Base-by-base conservation (phyloP, 169 alveolate genomes). In the Plasmodium fragile region DNA sequence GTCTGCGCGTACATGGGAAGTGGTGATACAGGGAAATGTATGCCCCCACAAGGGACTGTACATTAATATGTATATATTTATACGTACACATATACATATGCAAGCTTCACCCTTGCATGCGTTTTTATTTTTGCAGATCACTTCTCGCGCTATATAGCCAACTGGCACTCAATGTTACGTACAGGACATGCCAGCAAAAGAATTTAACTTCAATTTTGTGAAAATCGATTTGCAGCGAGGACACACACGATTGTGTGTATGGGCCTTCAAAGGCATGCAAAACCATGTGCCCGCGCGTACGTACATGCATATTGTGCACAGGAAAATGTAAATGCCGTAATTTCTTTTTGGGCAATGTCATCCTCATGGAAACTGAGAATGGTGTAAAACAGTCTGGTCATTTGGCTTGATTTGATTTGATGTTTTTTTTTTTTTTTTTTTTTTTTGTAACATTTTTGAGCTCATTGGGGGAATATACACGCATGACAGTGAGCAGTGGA, bases 371-470 rank as follows among this genome's bases (percentile, higher is more conserved):
- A 49, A 49, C 22, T 49, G 59, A 4, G 22, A 49, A 11, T 49
- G 59, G 59, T 49, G 59, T 49, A 49, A 16, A 49, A 16, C 59
- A 49, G 16, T 49, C 7, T 16, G 59, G 59, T 13, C 25, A 49
- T 16, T 49, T 13, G 22, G 59, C 18, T 18, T 16, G 22, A 2
- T 49, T 49, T 49, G 2, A 16, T 49, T 13, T 49, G 59, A 49
- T 49, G 59, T 7, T 32, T 72, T 72, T 30, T 73, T 30, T 73
- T 73, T 73, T 30, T 13, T 73, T 73, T 73, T 73, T 73, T 73
- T 32, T 39, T 34, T 73, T 73, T 25, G 2, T 8, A 18, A 16
- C 28, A n/a, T 32, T 73, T 73, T 73, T 73, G 53, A 73, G 45
- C 53, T 34, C 43, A n/a, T 32, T 73, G 55, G 32, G 25, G 43